Conservation (phyloP, 129 eudicot species). For the Arctium lappa region DNA sequence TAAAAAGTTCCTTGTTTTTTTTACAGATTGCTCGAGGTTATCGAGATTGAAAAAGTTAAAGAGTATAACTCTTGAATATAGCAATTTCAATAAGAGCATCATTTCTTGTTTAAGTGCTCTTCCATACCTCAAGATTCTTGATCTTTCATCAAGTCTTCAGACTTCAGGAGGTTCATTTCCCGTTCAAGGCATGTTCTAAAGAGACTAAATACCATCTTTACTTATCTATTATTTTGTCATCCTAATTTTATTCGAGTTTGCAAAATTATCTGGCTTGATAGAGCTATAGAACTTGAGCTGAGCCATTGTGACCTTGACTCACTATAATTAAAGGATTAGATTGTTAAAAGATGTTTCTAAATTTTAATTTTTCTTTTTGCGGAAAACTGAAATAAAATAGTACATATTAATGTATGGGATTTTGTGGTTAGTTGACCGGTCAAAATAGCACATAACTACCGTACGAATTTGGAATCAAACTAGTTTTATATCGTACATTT, state of each 20-base stretch:
- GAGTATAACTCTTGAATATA: background rate
- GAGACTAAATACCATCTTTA: background rate
- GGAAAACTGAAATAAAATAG: no score
- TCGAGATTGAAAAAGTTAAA: background rate
- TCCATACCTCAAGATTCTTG: background rate
- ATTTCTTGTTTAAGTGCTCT: slow-evolving; percentile 1
- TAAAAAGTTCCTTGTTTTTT: background rate
- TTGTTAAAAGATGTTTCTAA: background rate
- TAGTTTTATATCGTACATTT: background rate
- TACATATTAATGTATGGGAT: no score
- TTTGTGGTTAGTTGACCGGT: no score
- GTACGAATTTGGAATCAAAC: no score
- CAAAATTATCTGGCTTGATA: background rate
- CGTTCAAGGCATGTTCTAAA: slow-evolving; percentile 1
- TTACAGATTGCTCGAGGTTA: slow-evolving; percentile 6
- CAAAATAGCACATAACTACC: no score
- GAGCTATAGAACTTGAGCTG: background rate
- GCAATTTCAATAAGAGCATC: background rate
- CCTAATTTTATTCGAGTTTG: background rate
- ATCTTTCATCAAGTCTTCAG: background rate
- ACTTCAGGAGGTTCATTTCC: background rate
- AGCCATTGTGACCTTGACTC: background rate
- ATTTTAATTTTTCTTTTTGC: no score
- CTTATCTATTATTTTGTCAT: no score
- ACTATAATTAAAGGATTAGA: background rate